These are phyloP conservation scores for Ogataea neopini DNA, from an alignment of 805 yeast species.

Conservation along the genomic window DNA sequence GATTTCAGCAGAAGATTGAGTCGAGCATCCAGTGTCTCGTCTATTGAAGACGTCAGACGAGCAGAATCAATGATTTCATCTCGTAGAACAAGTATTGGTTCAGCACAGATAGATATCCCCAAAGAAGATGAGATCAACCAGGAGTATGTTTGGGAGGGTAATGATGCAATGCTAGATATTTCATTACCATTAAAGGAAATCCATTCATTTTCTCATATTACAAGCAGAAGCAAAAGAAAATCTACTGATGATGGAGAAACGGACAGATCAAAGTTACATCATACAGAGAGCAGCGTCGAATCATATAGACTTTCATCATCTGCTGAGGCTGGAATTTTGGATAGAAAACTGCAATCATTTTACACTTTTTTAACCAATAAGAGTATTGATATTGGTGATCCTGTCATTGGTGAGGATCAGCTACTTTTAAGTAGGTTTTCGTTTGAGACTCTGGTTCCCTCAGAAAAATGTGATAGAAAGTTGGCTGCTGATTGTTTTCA, in stretches of 20 bases:
- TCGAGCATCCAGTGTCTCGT: constrained; percentile 29
- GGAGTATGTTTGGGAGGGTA: constrained; percentile 16
- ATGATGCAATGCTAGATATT: constrained; percentile 26
- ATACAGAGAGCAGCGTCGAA: not conserved
- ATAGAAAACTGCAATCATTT: constrained; percentile 8
- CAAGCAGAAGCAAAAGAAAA: constrained; percentile 7
- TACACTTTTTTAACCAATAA: constrained; percentile 8
- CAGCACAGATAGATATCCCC: constrained; percentile 14
- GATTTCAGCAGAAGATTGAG: constrained; percentile 10
- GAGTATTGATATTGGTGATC: constrained; percentile 8
- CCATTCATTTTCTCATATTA: not conserved
- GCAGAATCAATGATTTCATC: constrained; percentile 16
- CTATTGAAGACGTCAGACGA: constrained; percentile 31
- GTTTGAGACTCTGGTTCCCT: constrained; percentile 16
- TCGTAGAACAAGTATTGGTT: constrained; percentile 17
- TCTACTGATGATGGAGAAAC: not conserved
- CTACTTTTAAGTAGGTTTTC: constrained; percentile 13
- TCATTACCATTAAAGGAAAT: constrained; percentile 7
- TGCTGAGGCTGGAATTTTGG: constrained; percentile 4
- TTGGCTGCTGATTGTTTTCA: constrained; percentile 25
- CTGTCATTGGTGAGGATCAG: constrained; percentile 5
- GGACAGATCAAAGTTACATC: constrained; percentile 2
- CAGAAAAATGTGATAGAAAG: constrained; percentile 11
- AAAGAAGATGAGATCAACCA: constrained; percentile 1
- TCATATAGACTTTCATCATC: constrained; percentile 1